Evolutionary conservation across 306 rosid genomes (phyloP), one percentile per base, ranked within the genome.

Genomic region (Gynostemma pentaphyllum): DNA sequence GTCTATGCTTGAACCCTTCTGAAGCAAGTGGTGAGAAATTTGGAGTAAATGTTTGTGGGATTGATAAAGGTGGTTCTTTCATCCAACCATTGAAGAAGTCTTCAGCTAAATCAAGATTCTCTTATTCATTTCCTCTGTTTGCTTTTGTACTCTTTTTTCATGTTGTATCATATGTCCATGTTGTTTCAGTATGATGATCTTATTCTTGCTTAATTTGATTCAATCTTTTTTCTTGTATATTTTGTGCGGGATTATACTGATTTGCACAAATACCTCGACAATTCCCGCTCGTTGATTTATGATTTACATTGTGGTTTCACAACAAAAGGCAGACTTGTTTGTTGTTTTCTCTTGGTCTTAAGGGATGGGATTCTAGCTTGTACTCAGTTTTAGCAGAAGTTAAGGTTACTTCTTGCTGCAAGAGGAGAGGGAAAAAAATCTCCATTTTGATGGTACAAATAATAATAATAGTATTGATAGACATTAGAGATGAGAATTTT

Each of bases 11-110:
- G 73, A 72, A 68, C 60, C 63, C 80, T 16, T 64, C 80, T 30
- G 72, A 74, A 63, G 78, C 73, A 8, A 54, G 42, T 39, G 50
- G 61, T 12, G 51, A 65, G 65, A 81, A 77, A 72, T 29, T 77
- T 74, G 85, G 85, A 16, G 80, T 81, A 5, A 19, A 45, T 68
- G 63, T 74, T 28, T 81, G 85, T 72, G 82, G 73, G 64, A 71
- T 30, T 44, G 70, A 63, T 12, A 66, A 28, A 42, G 28, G 50
- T 60, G 75, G 59, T 14, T 50, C 80, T 26, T 27, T 26, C 19
- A 41, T n/a, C 0, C 47, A 54, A 72, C 79, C 85, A 68, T 47
- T 62, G 70, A 68, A 56, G 61, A 64, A 55, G 7, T 74, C 78
- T 70, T 37, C 27, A 39, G 70, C 75, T 62, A 26, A 62, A 49